These are phyloP conservation scores for Penicillium coprophilum DNA, from an alignment of 495 filamentous ascomycete genomes.

Conservation along the genomic window DNA sequence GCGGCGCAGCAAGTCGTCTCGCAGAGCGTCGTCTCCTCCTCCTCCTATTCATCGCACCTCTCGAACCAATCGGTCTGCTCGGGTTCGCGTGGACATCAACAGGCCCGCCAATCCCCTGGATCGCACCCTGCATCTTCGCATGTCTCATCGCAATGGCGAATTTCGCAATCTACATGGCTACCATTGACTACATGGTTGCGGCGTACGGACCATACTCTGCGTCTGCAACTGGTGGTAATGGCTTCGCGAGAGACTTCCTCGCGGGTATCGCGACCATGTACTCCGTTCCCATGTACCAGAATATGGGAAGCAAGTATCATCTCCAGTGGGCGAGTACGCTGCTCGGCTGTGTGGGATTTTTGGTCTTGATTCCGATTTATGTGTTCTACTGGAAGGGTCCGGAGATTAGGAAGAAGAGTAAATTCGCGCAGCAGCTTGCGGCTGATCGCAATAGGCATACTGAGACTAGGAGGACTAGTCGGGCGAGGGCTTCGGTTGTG, in stretches of 20 bases:
- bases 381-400: conserved; percentile 53
- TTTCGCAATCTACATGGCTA: conserved; percentile 75
- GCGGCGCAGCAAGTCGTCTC: conserved; percentile 50
- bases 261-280: conserved; percentile 50
- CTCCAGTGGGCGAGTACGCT: conserved; percentile 47
- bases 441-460: conserved; percentile 22
- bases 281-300: conserved; percentile 40
- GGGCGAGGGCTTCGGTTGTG: conserved; percentile 1
- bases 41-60: conserved; percentile 62
- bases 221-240: conserved; percentile 74
- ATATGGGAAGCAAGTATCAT: conserved; percentile 32
- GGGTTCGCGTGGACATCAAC: conserved; percentile 67
- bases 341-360: conserved; percentile 41
- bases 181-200: conserved; percentile 84
- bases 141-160: conserved; percentile 67
- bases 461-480: conserved; percentile 11
- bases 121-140: conserved; percentile 57
- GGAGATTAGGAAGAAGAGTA: conserved; percentile 43
- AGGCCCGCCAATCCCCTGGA: conserved; percentile 62
- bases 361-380: conserved; percentile 49
- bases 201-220: conserved; percentile 77
- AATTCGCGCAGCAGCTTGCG: conserved; percentile 41
- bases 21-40: conserved; percentile 58
- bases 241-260: conserved; percentile 49
- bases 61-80: conserved; percentile 65